Evolutionary conservation across 2,329 filamentous ascomycete species (phyloP).

Genomic region (Aaosphaeria arxii): DNA sequence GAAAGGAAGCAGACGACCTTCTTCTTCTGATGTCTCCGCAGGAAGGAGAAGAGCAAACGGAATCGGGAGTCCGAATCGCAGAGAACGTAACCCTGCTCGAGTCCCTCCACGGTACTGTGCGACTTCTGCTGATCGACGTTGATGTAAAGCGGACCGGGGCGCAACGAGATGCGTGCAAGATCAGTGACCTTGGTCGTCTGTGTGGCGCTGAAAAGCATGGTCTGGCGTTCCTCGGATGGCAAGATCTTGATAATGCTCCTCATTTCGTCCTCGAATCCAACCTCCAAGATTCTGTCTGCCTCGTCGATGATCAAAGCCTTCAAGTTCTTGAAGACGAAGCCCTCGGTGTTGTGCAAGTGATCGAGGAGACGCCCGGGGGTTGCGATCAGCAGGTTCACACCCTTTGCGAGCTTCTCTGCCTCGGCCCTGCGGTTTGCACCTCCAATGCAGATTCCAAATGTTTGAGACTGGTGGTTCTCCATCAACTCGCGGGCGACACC

Average conservation of each 20-base stretch:
- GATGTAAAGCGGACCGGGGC: constrained; percentile 90
- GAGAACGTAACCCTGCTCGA: constrained; percentile 94
- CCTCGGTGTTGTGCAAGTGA: constrained; percentile 87
- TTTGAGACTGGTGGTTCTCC: constrained; percentile 81
- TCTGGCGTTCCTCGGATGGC: constrained; percentile 75
- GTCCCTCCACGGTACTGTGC: constrained; percentile 85
- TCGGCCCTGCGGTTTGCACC: constrained; percentile 89
- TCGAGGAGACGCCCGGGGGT: constrained; percentile 91
- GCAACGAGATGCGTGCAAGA: constrained; percentile 86
- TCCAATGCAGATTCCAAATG: constrained; percentile 93
- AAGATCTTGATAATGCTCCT: constrained; percentile 92
- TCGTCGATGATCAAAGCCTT: constrained; percentile 94
- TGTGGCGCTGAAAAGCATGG: constrained; percentile 95
- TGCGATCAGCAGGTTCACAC: constrained; percentile 90
- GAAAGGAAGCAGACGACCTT: constrained; percentile 95
- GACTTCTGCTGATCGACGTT: constrained; percentile 91
- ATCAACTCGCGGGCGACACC: constrained; percentile 91
- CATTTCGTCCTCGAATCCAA: constrained; percentile 99
- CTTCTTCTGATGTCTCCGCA: constrained; percentile 89
- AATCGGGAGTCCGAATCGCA: constrained; percentile 94
- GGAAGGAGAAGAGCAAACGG: constrained; percentile 87
- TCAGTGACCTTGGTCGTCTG: constrained; percentile 99
- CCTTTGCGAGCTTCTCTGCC: constrained; percentile 89
- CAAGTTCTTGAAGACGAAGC: constrained; percentile 88
- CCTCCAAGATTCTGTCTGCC: constrained; percentile 92